Conservation (phyloP, 2,329 filamentous ascomycete species). For the Dichotomopilus funicola region DNA sequence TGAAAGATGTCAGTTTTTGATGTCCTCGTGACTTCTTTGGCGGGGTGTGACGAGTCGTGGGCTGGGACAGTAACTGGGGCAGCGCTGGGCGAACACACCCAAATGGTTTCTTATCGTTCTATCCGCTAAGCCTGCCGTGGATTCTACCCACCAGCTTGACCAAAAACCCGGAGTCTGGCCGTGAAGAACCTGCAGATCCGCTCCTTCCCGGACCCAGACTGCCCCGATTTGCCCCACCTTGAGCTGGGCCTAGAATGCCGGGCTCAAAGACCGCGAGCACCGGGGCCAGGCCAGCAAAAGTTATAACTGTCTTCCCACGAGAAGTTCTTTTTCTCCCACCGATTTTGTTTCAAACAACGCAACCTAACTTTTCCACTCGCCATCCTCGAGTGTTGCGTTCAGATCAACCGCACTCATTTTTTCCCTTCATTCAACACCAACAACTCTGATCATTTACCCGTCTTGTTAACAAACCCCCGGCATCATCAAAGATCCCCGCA, state of each 20-base stretch:
- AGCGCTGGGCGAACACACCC: background rate
- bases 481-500: background rate
- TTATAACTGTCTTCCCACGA: conserved; percentile 7
- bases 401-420: background rate
- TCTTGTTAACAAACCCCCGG: background rate
- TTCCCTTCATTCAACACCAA: background rate
- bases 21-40: conserved; percentile 3
- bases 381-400: too few relatives aligned
- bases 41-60: background rate
- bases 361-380: too few relatives aligned
- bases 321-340: too few relatives aligned
- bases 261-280: background rate
- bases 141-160: background rate
- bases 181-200: conserved; percentile 5
- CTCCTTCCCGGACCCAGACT: background rate
- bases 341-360: too few relatives aligned
- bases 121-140: background rate
- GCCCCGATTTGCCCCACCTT: background rate
- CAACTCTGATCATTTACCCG: background rate
- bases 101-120: background rate
- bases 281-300: background rate
- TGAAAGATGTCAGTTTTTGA: background rate
- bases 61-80: background rate
- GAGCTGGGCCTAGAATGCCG: conserved; percentile 2
- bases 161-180: conserved; percentile 2